phyloP scores from a whole-genome alignment of 208 protist genomes.

The Leishmania tropica region DNA sequence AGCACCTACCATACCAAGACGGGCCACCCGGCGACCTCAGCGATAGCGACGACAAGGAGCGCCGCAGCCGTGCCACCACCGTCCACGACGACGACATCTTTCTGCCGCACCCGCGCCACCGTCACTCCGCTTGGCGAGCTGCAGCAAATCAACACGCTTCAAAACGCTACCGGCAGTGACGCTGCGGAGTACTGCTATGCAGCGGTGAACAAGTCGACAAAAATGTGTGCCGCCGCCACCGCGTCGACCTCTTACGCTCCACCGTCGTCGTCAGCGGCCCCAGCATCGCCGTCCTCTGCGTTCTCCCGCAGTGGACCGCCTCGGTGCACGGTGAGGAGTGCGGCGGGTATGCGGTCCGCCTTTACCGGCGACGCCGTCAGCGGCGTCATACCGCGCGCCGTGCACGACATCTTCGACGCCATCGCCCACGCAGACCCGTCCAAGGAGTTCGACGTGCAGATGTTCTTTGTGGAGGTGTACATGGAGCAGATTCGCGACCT shows the following conservation, averaged over 20 bases:
- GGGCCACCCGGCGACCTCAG: background rate
- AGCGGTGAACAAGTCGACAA: background rate
- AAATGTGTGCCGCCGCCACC: background rate
- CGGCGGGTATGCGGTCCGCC: background rate
- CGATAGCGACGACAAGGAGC: background rate
- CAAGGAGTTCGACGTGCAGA: constrained; percentile 94
- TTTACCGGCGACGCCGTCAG: constrained; percentile 19
- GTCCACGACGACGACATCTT: constrained; percentile 5
- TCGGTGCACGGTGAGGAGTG: background rate
- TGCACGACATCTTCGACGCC: constrained; percentile 90
- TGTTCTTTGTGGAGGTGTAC: constrained; percentile 98
- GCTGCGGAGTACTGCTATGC: background rate
- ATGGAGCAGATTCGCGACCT: constrained; percentile 97
- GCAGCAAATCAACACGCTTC: constrained; percentile 22
- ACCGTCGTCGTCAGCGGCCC: background rate
- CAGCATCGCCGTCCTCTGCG: background rate
- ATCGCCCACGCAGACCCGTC: constrained; percentile 63
- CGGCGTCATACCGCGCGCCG: constrained; percentile 94
- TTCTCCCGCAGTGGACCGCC: background rate
- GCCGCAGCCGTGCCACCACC: background rate
- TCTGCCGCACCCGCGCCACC: constrained; percentile 23
- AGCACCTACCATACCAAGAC: too few species aligned
- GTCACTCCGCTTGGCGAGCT: constrained; percentile 30
- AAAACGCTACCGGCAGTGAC: background rate
- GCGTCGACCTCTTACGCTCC: background rate